Evolutionary conservation across 306 rosid species (phyloP).

Genomic region (Lathyrus tuberosus): DNA sequence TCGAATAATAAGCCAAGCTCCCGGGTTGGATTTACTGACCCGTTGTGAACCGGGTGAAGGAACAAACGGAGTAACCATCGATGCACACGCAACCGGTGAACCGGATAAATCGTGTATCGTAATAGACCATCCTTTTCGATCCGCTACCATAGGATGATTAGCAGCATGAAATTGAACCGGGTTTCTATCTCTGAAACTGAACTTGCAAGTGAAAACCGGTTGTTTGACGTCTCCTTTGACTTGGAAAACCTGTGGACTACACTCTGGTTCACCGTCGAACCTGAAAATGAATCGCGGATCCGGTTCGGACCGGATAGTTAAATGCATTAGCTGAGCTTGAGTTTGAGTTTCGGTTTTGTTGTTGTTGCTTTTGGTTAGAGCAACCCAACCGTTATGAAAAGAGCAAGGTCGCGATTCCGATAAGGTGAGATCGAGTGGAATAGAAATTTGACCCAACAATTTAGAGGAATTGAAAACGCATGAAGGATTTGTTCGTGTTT

Average conservation of each 20-base stretch:
- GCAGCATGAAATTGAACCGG: slow-evolving; percentile 15
- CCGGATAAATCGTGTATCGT: slow-evolving; percentile 55
- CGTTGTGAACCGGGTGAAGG: slow-evolving; percentile 57
- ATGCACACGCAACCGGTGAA: slow-evolving; percentile 49
- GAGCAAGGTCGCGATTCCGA: slow-evolving; percentile 49
- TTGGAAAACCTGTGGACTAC: slow-evolving; percentile 86
- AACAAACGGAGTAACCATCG: slow-evolving; percentile 47
- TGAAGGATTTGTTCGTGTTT: slow-evolving; percentile 39
- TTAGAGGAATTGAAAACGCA: slow-evolving; percentile 50
- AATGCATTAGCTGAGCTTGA: slow-evolving; percentile 47
- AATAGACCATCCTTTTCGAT: slow-evolving; percentile 57
- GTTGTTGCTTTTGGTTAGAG: slow-evolving; percentile 31
- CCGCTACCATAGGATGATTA: slow-evolving; percentile 17
- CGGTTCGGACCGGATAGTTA: slow-evolving; percentile 60
- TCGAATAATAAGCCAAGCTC: slow-evolving; percentile 53
- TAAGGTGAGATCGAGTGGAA: slow-evolving; percentile 51
- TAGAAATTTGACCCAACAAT: slow-evolving; percentile 51
- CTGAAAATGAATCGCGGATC: slow-evolving; percentile 79
- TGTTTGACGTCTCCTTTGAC: slow-evolving; percentile 61
- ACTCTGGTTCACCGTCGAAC: slow-evolving; percentile 85
- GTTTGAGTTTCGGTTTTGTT: not conserved
- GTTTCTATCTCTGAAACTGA: slow-evolving; percentile 53
- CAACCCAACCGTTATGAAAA: slow-evolving; percentile 72
- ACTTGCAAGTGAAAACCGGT: slow-evolving; percentile 58
- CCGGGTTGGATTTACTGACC: slow-evolving; percentile 53